These are phyloP conservation scores for Chlamydomonas sp. DNA, from an alignment of 139 green algal species.

Conservation along the genomic window DNA sequence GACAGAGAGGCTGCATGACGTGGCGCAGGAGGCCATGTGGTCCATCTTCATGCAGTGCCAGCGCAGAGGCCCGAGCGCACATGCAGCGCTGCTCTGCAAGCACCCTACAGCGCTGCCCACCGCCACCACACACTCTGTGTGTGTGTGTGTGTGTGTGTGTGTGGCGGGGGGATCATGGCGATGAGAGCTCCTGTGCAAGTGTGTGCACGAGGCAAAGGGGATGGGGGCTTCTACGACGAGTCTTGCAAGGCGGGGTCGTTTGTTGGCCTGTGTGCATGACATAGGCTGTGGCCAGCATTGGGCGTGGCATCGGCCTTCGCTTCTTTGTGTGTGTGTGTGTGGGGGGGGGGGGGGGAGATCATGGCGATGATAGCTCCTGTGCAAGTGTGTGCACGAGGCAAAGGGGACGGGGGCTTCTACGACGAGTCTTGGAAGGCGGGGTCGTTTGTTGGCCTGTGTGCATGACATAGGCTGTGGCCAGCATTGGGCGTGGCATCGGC, in stretches of 20 bases:
- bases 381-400: conserved; percentile 71
- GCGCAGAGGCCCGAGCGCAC: background rate
- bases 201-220: conserved; percentile 79
- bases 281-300: too few relatives aligned
- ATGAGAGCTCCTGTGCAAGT: conserved; percentile 62
- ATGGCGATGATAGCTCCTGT: conserved; percentile 52
- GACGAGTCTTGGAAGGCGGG: conserved; percentile 74
- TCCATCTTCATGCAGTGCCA: too few relatives aligned
- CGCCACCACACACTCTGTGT: background rate
- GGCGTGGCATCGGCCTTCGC: conserved; percentile 53
- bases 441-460: too few relatives aligned
- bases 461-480: too few relatives aligned
- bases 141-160: too few relatives aligned
- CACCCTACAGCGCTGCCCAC: background rate
- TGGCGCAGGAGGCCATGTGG: too few relatives aligned
- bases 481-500: background rate
- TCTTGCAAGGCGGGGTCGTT: conserved; percentile 69
- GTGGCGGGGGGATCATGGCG: too few relatives aligned
- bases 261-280: too few relatives aligned
- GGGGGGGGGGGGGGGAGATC: conserved; percentile 83
- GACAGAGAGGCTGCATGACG: too few relatives aligned
- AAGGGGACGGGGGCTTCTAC: conserved; percentile 73
- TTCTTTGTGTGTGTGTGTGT: too few relatives aligned
- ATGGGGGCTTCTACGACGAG: conserved; percentile 79
- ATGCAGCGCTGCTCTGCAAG: background rate